Evolutionary conservation across 2,329 filamentous ascomycete genomes (phyloP), one percentile per base, ranked within the genome.

Genomic region (Verticillium nubilum): DNA sequence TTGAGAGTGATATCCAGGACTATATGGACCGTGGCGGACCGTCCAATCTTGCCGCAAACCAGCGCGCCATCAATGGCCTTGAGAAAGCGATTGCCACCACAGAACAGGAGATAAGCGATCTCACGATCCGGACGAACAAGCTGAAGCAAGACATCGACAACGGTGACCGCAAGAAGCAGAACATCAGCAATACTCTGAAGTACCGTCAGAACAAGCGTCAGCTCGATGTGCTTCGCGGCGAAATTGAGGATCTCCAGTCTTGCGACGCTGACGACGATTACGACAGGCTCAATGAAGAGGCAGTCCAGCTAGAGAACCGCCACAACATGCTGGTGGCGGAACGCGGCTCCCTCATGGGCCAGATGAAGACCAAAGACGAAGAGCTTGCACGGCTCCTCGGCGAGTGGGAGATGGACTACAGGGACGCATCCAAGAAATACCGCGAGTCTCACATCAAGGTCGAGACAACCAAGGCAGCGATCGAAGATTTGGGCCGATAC

Each of bases 361-460:
- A 86, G 62, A 88, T 96, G 80, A 91, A 87, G 71, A 88, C 88
- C 58, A 96, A 96, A 70, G 92, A 98, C 70, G 84, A 90, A 60
- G 88, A 96, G 68, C 80, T 97, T 7, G 78, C 78, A 57, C 82
- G 89, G 59, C 79, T 93, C n/a, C 74, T 92, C 27, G 77, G 83
- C 12, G 91, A 97, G 67, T 99, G 89, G 84, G 83, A 96, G 55
- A 86, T 87, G 10, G 90, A 97, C 65, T 97, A 97, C 78, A 88
- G 92, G 70, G 85, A 94, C 70, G 92, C 94, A 13, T 87, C 87
- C 52, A 73, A 80, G 47, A 89, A 90, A 66, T 98, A 93, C 76
- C 91, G 92, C 66, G 88, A 96, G 76, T 85, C 90, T 6, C 91
- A 96, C 72, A 92, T 98, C 77, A 89, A 90, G 66, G 91, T 97